Percentiles rank a stretch among this genome's conserved stretches.
These are phyloP conservation scores for Neurospora sp. DNA, from an alignment of 495 filamentous ascomycete genomes.

Conservation along the genomic window DNA sequence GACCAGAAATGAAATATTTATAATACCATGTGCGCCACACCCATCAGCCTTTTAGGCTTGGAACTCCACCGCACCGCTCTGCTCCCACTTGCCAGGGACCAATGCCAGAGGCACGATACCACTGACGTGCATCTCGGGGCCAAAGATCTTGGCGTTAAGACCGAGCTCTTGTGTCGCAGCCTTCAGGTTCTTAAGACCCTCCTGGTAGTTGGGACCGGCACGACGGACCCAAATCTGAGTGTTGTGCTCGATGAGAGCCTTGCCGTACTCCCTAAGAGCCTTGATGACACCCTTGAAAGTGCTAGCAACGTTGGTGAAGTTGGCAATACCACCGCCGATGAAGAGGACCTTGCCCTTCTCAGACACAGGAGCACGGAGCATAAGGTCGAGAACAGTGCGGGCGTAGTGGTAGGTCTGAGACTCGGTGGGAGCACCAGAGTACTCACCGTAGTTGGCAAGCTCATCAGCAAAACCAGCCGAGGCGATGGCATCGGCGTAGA, in stretches of 20 bases:
- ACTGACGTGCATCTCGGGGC: constrained; percentile 84
- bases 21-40: neutral
- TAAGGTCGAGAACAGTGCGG: constrained; percentile 89
- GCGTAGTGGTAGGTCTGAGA: constrained; percentile 98
- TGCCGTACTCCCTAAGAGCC: constrained; percentile 84
- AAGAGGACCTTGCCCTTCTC: constrained; percentile 96
- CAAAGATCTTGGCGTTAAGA: constrained; percentile 91
- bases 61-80: constrained; percentile 45
- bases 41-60: constrained; percentile 27
- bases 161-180: constrained; percentile 84
- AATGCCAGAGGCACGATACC: constrained; percentile 57
- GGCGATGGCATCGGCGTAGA: constrained; percentile 98
- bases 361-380: constrained; percentile 82
- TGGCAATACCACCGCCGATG: constrained; percentile 99
- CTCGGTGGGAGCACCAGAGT: constrained; percentile 97
- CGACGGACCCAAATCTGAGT: constrained; percentile 99
- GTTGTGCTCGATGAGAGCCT: constrained; percentile 85
- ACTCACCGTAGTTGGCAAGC: constrained; percentile 99
- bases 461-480: constrained; percentile 91
- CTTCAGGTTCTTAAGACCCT: constrained; percentile 99
- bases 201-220: constrained; percentile 98
- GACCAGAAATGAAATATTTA: constrained; percentile 3
- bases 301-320: constrained; percentile 95
- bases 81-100: constrained; percentile 43
- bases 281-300: constrained; percentile 99